Conservation (phyloP, 2,329 filamentous ascomycete genomes). For the Rhinocladiella similis region DNA sequence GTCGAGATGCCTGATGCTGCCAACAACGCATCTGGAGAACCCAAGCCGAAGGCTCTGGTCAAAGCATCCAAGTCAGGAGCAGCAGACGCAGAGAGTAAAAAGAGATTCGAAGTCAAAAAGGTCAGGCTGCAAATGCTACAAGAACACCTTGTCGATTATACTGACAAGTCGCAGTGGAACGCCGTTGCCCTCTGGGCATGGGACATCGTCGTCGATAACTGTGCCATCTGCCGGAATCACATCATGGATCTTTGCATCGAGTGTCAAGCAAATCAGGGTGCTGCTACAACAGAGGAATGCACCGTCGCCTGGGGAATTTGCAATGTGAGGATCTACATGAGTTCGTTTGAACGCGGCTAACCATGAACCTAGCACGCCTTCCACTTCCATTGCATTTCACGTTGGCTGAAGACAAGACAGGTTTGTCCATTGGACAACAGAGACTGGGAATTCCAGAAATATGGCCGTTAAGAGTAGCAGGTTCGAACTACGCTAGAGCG, state of each 20-base stretch:
- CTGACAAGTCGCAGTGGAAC: slow-evolving; percentile 72
- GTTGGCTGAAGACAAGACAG: slow-evolving; percentile 98
- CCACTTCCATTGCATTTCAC: slow-evolving; percentile 99
- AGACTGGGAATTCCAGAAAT: slow-evolving; percentile 99
- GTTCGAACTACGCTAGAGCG: neutral
- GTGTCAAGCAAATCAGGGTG: slow-evolving; percentile 97
- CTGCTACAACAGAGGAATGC: slow-evolving; percentile 94
- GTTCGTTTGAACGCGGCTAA: slow-evolving; percentile 8
- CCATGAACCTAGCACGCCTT: slow-evolving; percentile 76
- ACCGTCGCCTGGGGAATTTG: slow-evolving; percentile 99
- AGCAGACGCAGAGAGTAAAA: slow-evolving; percentile 69
- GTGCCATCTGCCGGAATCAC: slow-evolving; percentile 97
- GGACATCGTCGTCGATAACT: slow-evolving; percentile 99
- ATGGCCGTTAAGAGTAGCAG: slow-evolving; percentile 62
- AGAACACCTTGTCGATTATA: slow-evolving; percentile 14
- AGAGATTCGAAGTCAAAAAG: slow-evolving; percentile 99
- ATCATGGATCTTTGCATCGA: slow-evolving; percentile 99
- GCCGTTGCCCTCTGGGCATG: slow-evolving; percentile 97
- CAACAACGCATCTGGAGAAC: slow-evolving; percentile 48
- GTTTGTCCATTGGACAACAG: slow-evolving; percentile 96
- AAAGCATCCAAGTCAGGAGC: slow-evolving; percentile 56
- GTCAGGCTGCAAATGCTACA: slow-evolving; percentile 48
- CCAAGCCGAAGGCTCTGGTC: slow-evolving; percentile 56
- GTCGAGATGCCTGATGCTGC: slow-evolving; percentile 90
- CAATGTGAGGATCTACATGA: slow-evolving; percentile 67